Percentiles rank a stretch among this genome's conserved stretches.
These are phyloP conservation scores for Lepiota subincarnata DNA, from an alignment of 768 basidiomycete genomes.

Conservation along the genomic window DNA sequence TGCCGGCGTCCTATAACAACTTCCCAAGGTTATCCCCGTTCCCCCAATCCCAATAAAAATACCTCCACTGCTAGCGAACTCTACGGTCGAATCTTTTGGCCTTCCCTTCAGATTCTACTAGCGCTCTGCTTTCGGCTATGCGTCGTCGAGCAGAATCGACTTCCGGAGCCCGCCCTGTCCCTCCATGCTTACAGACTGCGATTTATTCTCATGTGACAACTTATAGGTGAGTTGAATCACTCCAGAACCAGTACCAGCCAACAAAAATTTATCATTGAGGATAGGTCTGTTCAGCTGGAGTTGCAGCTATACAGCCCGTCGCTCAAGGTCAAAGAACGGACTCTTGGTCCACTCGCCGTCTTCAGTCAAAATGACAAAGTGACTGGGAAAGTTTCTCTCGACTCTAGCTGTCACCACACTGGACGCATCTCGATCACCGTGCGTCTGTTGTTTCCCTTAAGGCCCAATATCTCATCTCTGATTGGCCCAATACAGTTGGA, in stretches of 20 bases:
- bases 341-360: constrained; percentile 41
- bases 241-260: neutral
- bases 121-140: constrained; percentile 12
- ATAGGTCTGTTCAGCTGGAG: constrained; percentile 52
- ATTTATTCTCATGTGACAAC: constrained; percentile 16
- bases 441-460: constrained; percentile 14
- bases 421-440: constrained; percentile 62
- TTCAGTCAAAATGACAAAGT: constrained; percentile 60
- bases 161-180: constrained; percentile 21
- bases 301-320: constrained; percentile 60
- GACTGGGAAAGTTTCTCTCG: constrained; percentile 55
- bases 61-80: neutral
- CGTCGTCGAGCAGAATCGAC: constrained; percentile 27
- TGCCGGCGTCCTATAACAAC: neutral
- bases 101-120: neutral
- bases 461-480: neutral
- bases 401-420: constrained; percentile 44
- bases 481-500: constrained; percentile 46
- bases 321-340: constrained; percentile 39
- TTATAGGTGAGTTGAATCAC: constrained; percentile 7
- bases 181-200: constrained; percentile 20
- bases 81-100: neutral
- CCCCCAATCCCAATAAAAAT: constrained; percentile 1
- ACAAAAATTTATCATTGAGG: neutral
- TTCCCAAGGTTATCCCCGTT: constrained; percentile 7